Percentiles rank a stretch among this genome's conserved stretches.
Evolutionary conservation across 2,329 filamentous ascomycete species (phyloP).

Genomic region (Plectosphaerella cucumerina): DNA sequence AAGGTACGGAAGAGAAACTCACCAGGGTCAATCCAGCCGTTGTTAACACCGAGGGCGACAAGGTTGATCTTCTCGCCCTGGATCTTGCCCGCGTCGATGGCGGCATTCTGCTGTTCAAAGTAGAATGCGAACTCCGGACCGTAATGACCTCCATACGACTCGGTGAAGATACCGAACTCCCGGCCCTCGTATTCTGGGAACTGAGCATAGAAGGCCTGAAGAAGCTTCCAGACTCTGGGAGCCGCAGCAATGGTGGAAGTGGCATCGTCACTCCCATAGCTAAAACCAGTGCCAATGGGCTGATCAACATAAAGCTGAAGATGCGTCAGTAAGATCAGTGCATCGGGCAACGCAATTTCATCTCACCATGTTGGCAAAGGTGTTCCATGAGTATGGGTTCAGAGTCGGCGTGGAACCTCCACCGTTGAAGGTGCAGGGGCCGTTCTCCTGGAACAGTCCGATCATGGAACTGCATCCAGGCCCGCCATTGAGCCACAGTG

Average conservation of each 20-base stretch:
- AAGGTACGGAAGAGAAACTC: background rate
- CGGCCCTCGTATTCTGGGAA: slow-evolving; percentile 60
- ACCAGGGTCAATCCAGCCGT: slow-evolving; percentile 17
- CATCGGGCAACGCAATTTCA: background rate
- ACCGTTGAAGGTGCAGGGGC: slow-evolving; percentile 38
- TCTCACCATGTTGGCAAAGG: slow-evolving; percentile 32
- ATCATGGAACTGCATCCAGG: slow-evolving; percentile 34
- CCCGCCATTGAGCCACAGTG: slow-evolving; percentile 34
- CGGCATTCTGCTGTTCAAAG: slow-evolving; percentile 52
- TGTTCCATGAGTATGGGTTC: slow-evolving; percentile 40
- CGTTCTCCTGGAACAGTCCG: slow-evolving; percentile 37
- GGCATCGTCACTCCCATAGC: slow-evolving; percentile 19
- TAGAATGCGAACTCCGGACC: slow-evolving; percentile 52
- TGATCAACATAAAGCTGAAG: slow-evolving; percentile 13
- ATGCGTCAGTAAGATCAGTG: background rate
- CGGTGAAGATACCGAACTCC: slow-evolving; percentile 50
- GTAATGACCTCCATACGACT: slow-evolving; percentile 56
- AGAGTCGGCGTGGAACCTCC: slow-evolving; percentile 27
- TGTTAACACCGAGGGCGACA: slow-evolving; percentile 46
- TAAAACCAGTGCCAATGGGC: slow-evolving; percentile 26
- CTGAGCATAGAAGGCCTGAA: slow-evolving; percentile 57
- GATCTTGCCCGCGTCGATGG: slow-evolving; percentile 37
- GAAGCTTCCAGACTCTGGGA: slow-evolving; percentile 49
- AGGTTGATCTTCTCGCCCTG: slow-evolving; percentile 41
- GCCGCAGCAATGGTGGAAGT: slow-evolving; percentile 41